phyloP scores from a whole-genome alignment of 495 filamentous ascomycete genomes.

The Penicillium odoratum region DNA sequence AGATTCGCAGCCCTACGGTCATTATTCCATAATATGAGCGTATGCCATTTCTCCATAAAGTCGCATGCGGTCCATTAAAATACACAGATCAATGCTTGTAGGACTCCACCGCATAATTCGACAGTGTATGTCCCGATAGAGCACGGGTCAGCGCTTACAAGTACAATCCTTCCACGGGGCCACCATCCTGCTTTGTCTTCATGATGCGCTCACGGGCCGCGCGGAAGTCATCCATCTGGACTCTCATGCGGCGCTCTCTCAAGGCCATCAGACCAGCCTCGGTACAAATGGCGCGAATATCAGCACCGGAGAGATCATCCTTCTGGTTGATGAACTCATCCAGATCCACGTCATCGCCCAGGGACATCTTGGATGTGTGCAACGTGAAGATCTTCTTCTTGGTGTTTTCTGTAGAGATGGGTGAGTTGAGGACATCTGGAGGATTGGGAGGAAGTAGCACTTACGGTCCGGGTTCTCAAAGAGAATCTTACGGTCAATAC shows the following conservation, averaged over 20 bases:
- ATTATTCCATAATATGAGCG: constrained; percentile 10
- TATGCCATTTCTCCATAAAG: constrained; percentile 14
- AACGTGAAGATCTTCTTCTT: constrained; percentile 99
- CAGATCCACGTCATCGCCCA: constrained; percentile 91
- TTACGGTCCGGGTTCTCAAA: constrained; percentile 97
- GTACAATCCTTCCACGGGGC: constrained; percentile 92
- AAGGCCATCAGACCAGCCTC: constrained; percentile 96
- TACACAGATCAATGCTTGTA: constrained; percentile 26
- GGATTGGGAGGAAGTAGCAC: constrained; percentile 24
- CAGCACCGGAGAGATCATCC: constrained; percentile 94
- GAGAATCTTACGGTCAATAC: constrained; percentile 98
- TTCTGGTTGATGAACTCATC: constrained; percentile 99
- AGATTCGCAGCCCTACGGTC: background rate
- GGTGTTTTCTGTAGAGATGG: constrained; percentile 70
- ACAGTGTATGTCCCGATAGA: constrained; percentile 3
- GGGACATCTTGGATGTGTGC: constrained; percentile 99
- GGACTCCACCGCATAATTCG: constrained; percentile 10
- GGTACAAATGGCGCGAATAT: constrained; percentile 98
- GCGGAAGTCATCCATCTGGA: constrained; percentile 98
- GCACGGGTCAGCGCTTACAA: constrained; percentile 59
- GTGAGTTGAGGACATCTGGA: constrained; percentile 29
- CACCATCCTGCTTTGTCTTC: constrained; percentile 98
- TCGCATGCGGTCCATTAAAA: constrained; percentile 27
- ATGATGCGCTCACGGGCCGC: constrained; percentile 89
- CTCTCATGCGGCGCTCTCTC: constrained; percentile 93